These are phyloP conservation scores for Periglandula ipomoeae DNA, from an alignment of 2,329 filamentous ascomycete species.

Conservation along the genomic window DNA sequence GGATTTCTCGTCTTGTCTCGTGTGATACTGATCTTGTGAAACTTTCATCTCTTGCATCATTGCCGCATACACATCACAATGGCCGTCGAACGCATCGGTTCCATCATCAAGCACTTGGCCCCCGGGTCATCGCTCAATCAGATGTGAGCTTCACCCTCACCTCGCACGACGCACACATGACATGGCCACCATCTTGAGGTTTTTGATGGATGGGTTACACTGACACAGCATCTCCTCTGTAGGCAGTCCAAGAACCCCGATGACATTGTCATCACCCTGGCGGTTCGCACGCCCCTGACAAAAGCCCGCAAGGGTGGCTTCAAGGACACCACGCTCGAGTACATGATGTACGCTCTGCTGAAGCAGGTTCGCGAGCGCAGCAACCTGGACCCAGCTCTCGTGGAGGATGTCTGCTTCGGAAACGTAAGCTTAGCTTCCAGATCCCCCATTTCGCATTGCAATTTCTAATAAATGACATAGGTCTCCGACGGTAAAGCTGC, in stretches of 20 bases:
- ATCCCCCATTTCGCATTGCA: no score
- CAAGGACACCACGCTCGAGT: constrained; percentile 89
- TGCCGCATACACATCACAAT: constrained; percentile 36
- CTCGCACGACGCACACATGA: background rate
- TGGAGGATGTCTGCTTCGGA: constrained; percentile 86
- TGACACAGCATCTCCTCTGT: background rate
- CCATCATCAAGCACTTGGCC: constrained; percentile 78
- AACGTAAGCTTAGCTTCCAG: no score
- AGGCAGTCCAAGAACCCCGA: constrained; percentile 90
- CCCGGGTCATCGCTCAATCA: constrained; percentile 62
- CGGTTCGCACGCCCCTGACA: constrained; percentile 77
- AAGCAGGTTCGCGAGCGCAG: constrained; percentile 65
- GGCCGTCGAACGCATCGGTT: constrained; percentile 78
- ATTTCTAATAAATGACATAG: constrained; percentile 28
- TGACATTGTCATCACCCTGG: constrained; percentile 92
- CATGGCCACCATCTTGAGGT: background rate
- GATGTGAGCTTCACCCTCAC: constrained; percentile 53
- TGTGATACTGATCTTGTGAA: no score
- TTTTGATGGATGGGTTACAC: background rate
- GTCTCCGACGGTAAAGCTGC: constrained; percentile 78
- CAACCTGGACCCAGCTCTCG: constrained; percentile 67
- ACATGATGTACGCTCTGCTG: constrained; percentile 72
- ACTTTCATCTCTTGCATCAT: background rate
- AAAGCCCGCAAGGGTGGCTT: constrained; percentile 89
- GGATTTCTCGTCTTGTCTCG: no score